phyloP scores from a whole-genome alignment of 306 rosid genomes.

The Ormosia emarginata region DNA sequence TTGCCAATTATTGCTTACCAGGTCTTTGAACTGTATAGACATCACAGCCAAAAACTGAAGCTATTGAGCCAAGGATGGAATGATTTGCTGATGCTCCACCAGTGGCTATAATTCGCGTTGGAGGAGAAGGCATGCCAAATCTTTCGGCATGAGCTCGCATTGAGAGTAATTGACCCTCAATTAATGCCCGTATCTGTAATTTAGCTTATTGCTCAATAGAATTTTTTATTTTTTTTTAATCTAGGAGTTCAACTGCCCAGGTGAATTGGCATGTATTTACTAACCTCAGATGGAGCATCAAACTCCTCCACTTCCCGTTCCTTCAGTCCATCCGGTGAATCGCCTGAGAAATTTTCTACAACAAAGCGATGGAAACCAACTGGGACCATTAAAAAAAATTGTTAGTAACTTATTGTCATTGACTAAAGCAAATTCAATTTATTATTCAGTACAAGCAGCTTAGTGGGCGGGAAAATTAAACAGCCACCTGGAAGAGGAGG shows the following conservation, averaged over 20 bases:
- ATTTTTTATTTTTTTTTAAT: background rate
- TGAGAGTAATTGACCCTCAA: constrained; percentile 88
- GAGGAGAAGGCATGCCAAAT: constrained; percentile 94
- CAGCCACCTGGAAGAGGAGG: constrained; percentile 93
- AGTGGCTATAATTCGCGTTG: constrained; percentile 87
- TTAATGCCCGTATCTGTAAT: constrained; percentile 73
- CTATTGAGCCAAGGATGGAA: constrained; percentile 66
- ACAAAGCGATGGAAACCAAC: constrained; percentile 82
- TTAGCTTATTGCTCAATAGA: background rate
- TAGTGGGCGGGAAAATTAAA: background rate
- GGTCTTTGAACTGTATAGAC: constrained; percentile 90
- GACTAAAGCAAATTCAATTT: background rate
- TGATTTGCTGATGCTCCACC: constrained; percentile 93
- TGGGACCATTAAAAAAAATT: constrained; percentile 22
- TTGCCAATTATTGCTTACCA: constrained; percentile 41
- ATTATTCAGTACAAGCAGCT: background rate
- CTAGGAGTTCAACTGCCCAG: constrained; percentile 1
- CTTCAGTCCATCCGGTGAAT: constrained; percentile 42
- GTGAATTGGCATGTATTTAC: constrained; percentile 16
- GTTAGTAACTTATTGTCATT: background rate
- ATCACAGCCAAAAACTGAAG: constrained; percentile 86
- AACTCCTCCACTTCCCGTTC: constrained; percentile 69
- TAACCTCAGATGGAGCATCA: constrained; percentile 89
- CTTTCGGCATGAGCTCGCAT: constrained; percentile 98
- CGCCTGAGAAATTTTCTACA: constrained; percentile 62